Base-by-base conservation (phyloP, 306 rosid species). In the Cicer cuneatum region DNA sequence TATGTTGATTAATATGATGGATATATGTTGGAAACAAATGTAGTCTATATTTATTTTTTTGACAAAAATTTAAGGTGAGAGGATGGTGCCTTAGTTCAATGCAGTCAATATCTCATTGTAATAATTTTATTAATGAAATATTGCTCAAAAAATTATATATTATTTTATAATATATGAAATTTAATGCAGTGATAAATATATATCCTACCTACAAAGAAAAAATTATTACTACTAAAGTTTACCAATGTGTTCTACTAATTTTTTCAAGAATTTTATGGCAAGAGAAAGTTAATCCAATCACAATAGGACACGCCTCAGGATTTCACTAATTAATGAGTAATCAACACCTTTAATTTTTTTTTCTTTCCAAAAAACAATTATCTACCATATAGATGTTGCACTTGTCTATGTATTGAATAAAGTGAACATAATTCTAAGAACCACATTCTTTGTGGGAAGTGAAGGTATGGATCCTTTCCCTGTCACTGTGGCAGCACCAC, bases 381-480 rank as follows among this genome's bases (percentile, higher is more conserved):
- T 19, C 24, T 19, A 19, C 24, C 24, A 19, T 1, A 19, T 19
- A 19, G 24, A 19, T 1, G 1, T 49, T 46, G 8, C 35, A 7
- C 14, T 21, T 4, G 1, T 38, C n/a, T 43, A 16, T 77, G 11
- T 45, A 45, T 0, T 19, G 63, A 10, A 21, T 21, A 21, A 21
- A 21, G 24, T 21, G 24, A 65, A 47, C 12, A 77, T 5, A 48
- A 73, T 1, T 60, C 76, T 59, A 6, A 78, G 59, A 24, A 63
- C 67, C 0, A 46, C 71, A 78, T 78, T 57, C 49, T 78, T 83
- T 60, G 56, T 29, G 19, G 83, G 86, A 18, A 83, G 81, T 47
- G 86, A 78, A 70, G 83, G 83, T 54, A 79, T 83, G 45, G 48
- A 72, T 38, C 73, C 83, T 70, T 58, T 83, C 62, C 58, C 4